Base-by-base conservation (phyloP, 2,329 filamentous ascomycete genomes). In the Paraconiothyrium brasiliense region DNA sequence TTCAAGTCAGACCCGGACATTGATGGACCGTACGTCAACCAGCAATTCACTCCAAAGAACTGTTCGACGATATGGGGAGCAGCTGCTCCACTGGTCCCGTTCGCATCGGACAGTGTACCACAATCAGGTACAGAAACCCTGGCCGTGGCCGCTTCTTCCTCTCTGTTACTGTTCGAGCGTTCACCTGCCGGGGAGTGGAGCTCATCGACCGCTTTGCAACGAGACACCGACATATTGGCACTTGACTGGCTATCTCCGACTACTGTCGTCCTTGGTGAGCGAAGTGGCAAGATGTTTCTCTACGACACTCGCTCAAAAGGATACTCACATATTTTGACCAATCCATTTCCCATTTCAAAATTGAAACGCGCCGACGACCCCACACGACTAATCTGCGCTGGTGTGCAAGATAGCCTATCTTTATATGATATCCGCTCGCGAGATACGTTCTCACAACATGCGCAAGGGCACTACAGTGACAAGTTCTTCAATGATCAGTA, bases 231-330 rank as follows among this genome's bases (percentile, higher is more conserved):
- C 43, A 64, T 79, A 13, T 65, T 78, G 9, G 66, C 77, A 0
- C 44, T 80, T 4, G 66, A 73, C 22, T 81, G 78, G 78, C 64
- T 79, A 2, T 70, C 66, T 0, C 63, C 67, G 11, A 75, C 64
- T 8, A 71, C 71, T 7, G 43, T 81, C 22, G 70, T 71, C 1
- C 58, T 74, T 2, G 79, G 78, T 8, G 67, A 69, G 16, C 71
- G 79, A 4, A 67, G 77, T 35, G 74, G 73, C 10, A 70, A 62
- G 3, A 73, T 82, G 4, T 63, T 66, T 20, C 65, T 79, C 37
- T 73, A 76, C 59, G 77, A 80, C 58, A 64, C 64, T 0, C 72
- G 77, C 43, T 69, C 72, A 13, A 62, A 60, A 0, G 70, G 71
- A 7, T 66, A 65, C 1, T 66, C 65, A 9, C 67, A 71, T 32